Base-by-base conservation (phyloP, 371 early-diverging fungal species). In the Syncephalis fuscata region DNA sequence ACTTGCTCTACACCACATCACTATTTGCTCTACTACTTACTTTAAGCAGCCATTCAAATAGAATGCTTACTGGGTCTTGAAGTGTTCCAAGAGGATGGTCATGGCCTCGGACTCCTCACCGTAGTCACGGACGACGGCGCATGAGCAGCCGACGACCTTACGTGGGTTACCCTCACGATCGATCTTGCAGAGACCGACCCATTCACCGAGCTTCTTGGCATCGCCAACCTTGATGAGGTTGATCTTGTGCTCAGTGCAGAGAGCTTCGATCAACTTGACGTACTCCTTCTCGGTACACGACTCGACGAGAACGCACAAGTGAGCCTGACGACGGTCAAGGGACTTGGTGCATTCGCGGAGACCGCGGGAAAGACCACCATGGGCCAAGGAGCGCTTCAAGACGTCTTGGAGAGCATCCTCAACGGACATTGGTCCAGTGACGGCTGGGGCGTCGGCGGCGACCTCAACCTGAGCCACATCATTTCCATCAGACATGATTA, bases 111-210 rank as follows among this genome's bases (percentile, higher is more conserved):
- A 88, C 71, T 97, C 95, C 72, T 92, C 94, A 61, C 95, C 95
- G 67, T 83, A 92, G 74, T 94, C 86, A 66, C 78, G 80, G 70
- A 97, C 88, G 60, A 92, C 98, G 49, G 89, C 93, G 68, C 86
- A 88, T 52, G 92, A 88, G 73, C 89, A 87, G 51, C 85, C 90
- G 55, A 94, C 93, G 54, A 94, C 84, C 88, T 95, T 95, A 66
- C 94, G 90, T 66, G 98, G 82, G 72, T n/a, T 90, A 63, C 98
- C 98, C 65, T 92, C 91, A 65, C 90, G 85, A 70, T 97, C 98
- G 64, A 93, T 88, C 87, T 97, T 95, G 88, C 95, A 97, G 58
- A 94, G 88, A 74, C 95, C 95, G 59, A 85, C 89, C 98, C 93
- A 93, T 77, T 95, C 92, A 67, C 98, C 98, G 58, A 97, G 82